phyloP scores from a whole-genome alignment of 495 filamentous ascomycete species.

The Margaritispora aquatica region DNA sequence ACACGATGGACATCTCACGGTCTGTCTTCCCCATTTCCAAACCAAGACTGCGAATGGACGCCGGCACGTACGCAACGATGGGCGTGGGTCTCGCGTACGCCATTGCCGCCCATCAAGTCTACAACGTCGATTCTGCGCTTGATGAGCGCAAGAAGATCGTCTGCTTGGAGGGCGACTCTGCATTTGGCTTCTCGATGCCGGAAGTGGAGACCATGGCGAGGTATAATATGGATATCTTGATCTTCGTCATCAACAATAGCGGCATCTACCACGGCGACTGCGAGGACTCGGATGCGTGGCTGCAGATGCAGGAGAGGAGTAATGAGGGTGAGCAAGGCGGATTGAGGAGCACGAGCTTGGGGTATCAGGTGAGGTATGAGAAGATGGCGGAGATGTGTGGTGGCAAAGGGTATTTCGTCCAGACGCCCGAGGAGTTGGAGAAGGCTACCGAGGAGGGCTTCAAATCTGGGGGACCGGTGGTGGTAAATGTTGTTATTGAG shows the following conservation, averaged over 20 bases:
- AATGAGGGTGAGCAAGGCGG: slow-evolving; percentile 19
- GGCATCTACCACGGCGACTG: slow-evolving; percentile 56
- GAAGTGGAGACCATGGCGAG: slow-evolving; percentile 62
- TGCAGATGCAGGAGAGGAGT: slow-evolving; percentile 19
- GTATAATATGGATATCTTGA: slow-evolving; percentile 52
- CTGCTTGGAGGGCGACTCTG: slow-evolving; percentile 27
- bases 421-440: slow-evolving; percentile 46
- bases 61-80: slow-evolving; percentile 62
- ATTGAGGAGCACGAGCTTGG: slow-evolving; percentile 47
- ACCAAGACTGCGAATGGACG: background rate
- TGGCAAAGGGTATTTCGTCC: slow-evolving; percentile 46
- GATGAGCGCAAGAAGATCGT: slow-evolving; percentile 46
- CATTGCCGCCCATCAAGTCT: slow-evolving; percentile 54
- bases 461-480: slow-evolving; percentile 36
- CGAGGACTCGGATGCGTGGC: slow-evolving; percentile 27
- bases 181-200: slow-evolving; percentile 56
- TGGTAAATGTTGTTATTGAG: slow-evolving; percentile 57
- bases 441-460: slow-evolving; percentile 46
- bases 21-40: background rate
- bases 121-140: slow-evolving; percentile 35
- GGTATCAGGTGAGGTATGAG: slow-evolving; percentile 53
- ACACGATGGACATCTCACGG: slow-evolving; percentile 21
- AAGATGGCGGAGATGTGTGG: slow-evolving; percentile 51
- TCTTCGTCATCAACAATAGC: slow-evolving; percentile 60
- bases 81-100: slow-evolving; percentile 59